Percentiles rank a stretch among this genome's conserved stretches.
These are phyloP conservation scores for Onygenales sp. DNA, from an alignment of 2,329 filamentous ascomycete species.

Conservation along the genomic window DNA sequence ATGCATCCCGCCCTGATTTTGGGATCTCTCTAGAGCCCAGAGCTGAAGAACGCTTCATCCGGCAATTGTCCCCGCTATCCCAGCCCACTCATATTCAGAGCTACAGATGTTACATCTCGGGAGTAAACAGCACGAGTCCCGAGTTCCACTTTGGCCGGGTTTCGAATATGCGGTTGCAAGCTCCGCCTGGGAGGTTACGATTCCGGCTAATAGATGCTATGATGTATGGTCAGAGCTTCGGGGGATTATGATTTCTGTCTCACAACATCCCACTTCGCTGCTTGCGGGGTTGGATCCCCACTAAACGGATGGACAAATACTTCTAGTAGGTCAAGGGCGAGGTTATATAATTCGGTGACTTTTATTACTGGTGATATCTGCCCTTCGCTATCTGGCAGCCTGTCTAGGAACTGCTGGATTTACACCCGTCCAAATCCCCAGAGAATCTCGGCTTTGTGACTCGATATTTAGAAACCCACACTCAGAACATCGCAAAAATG, in stretches of 20 bases:
- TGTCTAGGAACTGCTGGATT: no score
- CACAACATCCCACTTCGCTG: background rate
- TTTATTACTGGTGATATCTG: no score
- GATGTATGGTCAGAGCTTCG: no score
- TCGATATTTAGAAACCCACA: background rate
- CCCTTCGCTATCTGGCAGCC: no score
- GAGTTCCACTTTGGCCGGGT: background rate
- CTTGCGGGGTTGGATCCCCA: background rate
- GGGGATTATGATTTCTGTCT: background rate
- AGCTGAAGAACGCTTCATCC: background rate
- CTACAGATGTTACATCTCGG: background rate
- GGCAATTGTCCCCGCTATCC: background rate
- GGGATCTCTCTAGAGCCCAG: no score
- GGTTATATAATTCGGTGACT: no score
- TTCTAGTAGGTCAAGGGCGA: no score
- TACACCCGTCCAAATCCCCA: no score
- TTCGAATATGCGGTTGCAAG: background rate
- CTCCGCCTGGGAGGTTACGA: no score
- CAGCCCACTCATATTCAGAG: background rate
- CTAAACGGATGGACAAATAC: background rate
- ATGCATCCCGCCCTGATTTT: no score
- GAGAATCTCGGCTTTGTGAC: background rate
- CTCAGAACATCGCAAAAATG: constrained; percentile 18
- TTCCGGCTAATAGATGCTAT: no score
- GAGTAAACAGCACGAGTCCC: background rate